phyloP scores from a whole-genome alignment of 2,329 filamentous ascomycete genomes.

The Pseudocercospora macadamiae region DNA sequence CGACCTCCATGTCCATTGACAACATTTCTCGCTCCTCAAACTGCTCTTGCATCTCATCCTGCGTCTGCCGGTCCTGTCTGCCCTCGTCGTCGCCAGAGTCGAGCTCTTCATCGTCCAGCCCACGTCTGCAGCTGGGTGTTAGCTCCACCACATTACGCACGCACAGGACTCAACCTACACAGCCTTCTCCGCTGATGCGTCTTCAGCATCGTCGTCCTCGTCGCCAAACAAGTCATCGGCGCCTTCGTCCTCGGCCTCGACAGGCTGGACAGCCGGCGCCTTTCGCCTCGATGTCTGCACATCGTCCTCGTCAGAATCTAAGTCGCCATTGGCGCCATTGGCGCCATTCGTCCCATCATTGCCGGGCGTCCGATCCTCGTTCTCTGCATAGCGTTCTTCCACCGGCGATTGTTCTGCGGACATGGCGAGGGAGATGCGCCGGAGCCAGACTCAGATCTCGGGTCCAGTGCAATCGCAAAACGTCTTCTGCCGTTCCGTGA shows the following conservation, averaged over 20 bases:
- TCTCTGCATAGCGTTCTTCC: conserved; percentile 15
- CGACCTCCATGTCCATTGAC: conserved; percentile 66
- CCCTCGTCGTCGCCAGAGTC: conserved; percentile 66
- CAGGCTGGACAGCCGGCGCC: conserved; percentile 25
- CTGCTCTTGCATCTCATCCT: conserved; percentile 52
- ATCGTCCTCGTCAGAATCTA: conserved; percentile 27
- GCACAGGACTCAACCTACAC: conserved; percentile 28
- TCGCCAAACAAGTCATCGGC: conserved; percentile 54
- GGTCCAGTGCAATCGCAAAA: neutral
- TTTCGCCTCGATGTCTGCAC: conserved; percentile 26
- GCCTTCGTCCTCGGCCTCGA: conserved; percentile 37
- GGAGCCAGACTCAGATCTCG: neutral
- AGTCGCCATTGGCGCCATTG: conserved; percentile 16
- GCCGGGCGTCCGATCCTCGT: conserved; percentile 26
- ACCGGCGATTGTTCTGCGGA: conserved; percentile 21
- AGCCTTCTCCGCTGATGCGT: conserved; percentile 25
- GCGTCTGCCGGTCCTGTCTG: conserved; percentile 61
- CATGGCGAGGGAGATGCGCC: conserved; percentile 12
- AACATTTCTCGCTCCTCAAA: conserved; percentile 50
- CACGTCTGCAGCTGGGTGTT: conserved; percentile 21
- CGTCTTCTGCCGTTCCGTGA: no score
- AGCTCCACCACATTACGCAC: conserved; percentile 5
- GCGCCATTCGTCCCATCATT: conserved; percentile 17
- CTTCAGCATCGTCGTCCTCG: conserved; percentile 40
- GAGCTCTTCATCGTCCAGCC: conserved; percentile 64